phyloP scores from a whole-genome alignment of 345 rosid genomes.

The Rhodomyrtus tomentosa region DNA sequence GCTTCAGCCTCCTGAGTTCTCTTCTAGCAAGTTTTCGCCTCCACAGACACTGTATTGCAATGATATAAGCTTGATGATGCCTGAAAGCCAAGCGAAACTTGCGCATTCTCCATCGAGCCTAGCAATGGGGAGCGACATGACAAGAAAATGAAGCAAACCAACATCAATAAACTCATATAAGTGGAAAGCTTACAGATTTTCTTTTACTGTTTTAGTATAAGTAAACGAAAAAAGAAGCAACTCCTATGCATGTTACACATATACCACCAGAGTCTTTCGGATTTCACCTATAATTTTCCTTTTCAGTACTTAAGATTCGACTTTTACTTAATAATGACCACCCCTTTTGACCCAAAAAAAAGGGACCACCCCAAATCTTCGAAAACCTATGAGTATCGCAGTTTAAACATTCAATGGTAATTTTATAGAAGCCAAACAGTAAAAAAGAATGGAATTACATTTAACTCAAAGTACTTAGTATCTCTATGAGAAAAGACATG shows the following conservation, averaged over 20 bases:
- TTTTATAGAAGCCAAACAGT: not conserved
- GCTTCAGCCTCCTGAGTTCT: conserved; percentile 64
- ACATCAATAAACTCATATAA: not conserved
- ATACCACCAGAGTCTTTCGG: not conserved
- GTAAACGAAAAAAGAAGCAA: not conserved
- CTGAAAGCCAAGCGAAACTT: conserved; percentile 56
- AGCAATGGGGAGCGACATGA: conserved; percentile 6
- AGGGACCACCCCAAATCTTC: not conserved
- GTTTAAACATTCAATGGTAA: not conserved
- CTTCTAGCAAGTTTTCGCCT: conserved; percentile 80
- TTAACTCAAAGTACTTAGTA: not conserved
- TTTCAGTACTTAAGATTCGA: not conserved
- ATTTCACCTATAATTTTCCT: not conserved
- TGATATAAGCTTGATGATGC: conserved; percentile 45
- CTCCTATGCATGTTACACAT: not conserved
- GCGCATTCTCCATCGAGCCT: conserved; percentile 76
- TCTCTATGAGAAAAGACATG: not conserved
- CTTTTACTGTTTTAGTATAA: not conserved
- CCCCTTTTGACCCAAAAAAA: too few species aligned
- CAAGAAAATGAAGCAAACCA: not conserved
- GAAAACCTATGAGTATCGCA: not conserved
- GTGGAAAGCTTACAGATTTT: not conserved
- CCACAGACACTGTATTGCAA: conserved; percentile 84
- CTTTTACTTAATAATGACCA: not conserved
- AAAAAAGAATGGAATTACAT: not conserved